A percentile compares a stretch with the other conserved stretches of the same genome.
These are phyloP conservation scores for Apiospora arundinis DNA, from an alignment of 2,329 filamentous ascomycete species.

Conservation along the genomic window DNA sequence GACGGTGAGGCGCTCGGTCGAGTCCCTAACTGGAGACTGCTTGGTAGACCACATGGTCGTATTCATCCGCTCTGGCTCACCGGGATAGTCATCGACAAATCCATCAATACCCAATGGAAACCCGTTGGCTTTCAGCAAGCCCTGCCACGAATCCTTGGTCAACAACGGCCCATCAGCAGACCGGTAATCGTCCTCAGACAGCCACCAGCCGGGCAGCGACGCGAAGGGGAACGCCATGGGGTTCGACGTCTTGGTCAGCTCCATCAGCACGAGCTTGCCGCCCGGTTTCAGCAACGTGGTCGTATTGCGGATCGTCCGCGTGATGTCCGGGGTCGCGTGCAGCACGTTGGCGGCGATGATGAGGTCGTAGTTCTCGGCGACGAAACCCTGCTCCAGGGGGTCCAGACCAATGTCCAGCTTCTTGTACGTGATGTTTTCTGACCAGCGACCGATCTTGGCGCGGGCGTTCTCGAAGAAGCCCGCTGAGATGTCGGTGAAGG, in stretches of 20 bases:
- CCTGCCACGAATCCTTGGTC: background rate
- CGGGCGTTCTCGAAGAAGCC: slow-evolving; percentile 5
- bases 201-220: slow-evolving; percentile 21
- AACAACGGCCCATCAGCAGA: slow-evolving; percentile 20
- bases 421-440: slow-evolving; percentile 35
- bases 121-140: background rate
- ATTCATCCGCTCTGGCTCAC: background rate
- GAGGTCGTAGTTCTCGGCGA: slow-evolving; percentile 36
- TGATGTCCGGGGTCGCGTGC: slow-evolving; percentile 36
- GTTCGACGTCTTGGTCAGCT: slow-evolving; percentile 32
- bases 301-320: slow-evolving; percentile 33
- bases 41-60: background rate
- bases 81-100: background rate
- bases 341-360: slow-evolving; percentile 39
- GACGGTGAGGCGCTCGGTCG: background rate
- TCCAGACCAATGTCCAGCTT: slow-evolving; percentile 39
- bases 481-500: slow-evolving; percentile 12
- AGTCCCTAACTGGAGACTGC: background rate
- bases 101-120: slow-evolving; percentile 9
- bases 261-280: slow-evolving; percentile 41
- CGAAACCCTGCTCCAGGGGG: slow-evolving; percentile 40
- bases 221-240: slow-evolving; percentile 22
- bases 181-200: slow-evolving; percentile 6
- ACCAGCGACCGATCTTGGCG: slow-evolving; percentile 25
- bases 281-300: slow-evolving; percentile 37